Base-by-base conservation (phyloP, 1,284 basidiomycete genomes). In the Lignosus rhinocerotis region DNA sequence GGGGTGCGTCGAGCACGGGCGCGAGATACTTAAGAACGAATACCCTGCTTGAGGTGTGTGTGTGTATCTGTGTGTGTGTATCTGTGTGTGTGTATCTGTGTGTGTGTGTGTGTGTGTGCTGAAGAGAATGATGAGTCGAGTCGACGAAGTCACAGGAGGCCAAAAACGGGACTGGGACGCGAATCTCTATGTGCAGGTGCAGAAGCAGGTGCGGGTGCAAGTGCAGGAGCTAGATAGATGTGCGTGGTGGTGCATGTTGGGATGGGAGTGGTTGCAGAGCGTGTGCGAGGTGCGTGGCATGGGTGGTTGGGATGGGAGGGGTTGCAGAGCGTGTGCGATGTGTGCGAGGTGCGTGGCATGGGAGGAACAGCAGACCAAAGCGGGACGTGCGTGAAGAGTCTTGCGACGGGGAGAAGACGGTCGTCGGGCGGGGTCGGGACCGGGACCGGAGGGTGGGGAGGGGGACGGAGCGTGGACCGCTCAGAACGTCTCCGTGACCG, bases 401-500 rank as follows among this genome's bases (percentile, higher is more conserved):
- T 47, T 60, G 46, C 19, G 36, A 36, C 10, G 30, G 32, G 25
- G 25, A 25, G 25, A 4, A 25, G 25, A 2, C 25, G 25, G 25
- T 25, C 25, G 25, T 25, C 2, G 25, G 25, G 25, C 33, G 43
- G 32, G 16, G 9, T 48, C 44, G 42, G 31, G 42, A n/a, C 6
- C 34, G 48, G 57, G 32, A 39, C 36, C n/a, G n/a, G n/a, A n/a
- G n/a, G 25, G 51, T 51, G 53, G 53, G 33, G n/a, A n/a, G n/a
- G 41, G 49, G 55, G 57, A 58, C 34, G 53, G 56, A 49, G 56
- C 56, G 44, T 12, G 32, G 19, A 43, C n/a, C 7, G 59, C 55
- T 76, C 73, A 84, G 56, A 83, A 73, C 53, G 56, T 72, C 67
- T 86, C 71, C 62, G 80, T 79, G 69, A 87, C 80, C 48, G 83